A percentile compares a stretch with the other conserved stretches of the same genome.
phyloP scores from a whole-genome alignment of 2,329 filamentous ascomycete genomes.

The Alternaria incomplexa region DNA sequence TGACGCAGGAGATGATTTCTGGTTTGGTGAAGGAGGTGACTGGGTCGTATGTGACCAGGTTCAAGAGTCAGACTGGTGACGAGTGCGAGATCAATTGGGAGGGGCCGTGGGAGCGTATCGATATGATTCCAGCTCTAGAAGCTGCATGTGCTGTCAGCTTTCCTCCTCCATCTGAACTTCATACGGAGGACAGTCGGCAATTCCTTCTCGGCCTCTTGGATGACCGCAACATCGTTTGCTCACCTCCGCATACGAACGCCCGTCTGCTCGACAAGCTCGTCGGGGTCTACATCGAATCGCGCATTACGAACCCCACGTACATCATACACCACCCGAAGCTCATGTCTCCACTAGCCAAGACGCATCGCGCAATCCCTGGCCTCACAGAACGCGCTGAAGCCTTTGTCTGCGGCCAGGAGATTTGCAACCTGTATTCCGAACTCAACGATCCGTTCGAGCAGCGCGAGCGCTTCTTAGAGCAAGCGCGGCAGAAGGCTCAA shows the following conservation, averaged over 20 bases:
- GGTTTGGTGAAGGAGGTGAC: constrained; percentile 87
- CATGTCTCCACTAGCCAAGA: constrained; percentile 98
- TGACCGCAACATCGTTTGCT: constrained; percentile 89
- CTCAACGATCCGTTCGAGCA: constrained; percentile 97
- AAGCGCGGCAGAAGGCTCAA: constrained; percentile 88
- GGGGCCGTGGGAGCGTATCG: constrained; percentile 86
- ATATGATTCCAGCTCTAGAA: constrained; percentile 96
- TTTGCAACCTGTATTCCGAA: constrained; percentile 96
- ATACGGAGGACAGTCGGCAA: constrained; percentile 84
- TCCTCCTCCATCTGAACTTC: constrained; percentile 84
- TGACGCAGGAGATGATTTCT: constrained; percentile 92
- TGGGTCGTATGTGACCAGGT: constrained; percentile 83
- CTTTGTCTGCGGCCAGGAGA: constrained; percentile 97
- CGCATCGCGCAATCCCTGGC: constrained; percentile 76
- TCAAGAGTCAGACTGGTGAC: constrained; percentile 85
- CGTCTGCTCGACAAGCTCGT: constrained; percentile 95
- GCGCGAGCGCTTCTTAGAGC: constrained; percentile 78
- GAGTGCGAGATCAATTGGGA: constrained; percentile 94
- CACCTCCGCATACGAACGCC: constrained; percentile 87
- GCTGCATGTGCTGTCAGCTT: constrained; percentile 91
- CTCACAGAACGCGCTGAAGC: constrained; percentile 98
- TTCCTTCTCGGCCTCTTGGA: constrained; percentile 80
- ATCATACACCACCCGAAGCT: constrained; percentile 80
- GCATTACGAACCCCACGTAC: constrained; percentile 90
- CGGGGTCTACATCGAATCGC: constrained; percentile 93